These are phyloP conservation scores for Ephemerocybe angulata DNA, from an alignment of 768 basidiomycete genomes.

Conservation along the genomic window DNA sequence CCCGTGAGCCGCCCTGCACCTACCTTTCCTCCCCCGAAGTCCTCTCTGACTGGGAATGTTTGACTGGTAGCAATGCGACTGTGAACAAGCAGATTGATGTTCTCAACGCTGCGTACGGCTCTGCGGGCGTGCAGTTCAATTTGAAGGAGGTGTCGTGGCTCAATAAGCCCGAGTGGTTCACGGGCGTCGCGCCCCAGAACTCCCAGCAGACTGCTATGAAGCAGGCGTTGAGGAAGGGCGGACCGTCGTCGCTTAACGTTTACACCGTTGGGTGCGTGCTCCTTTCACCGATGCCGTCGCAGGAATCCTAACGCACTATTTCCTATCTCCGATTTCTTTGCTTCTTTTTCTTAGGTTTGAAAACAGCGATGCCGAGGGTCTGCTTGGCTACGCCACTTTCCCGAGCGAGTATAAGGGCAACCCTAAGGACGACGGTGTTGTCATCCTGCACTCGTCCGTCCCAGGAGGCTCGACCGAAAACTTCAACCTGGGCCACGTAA, in stretches of 20 bases:
- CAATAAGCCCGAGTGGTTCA: slow-evolving; percentile 13
- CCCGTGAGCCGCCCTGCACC: slow-evolving; percentile 38
- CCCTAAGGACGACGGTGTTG: slow-evolving; percentile 38
- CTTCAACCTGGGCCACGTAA: slow-evolving; percentile 35
- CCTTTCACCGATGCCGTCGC: neutral
- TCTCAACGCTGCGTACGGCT: slow-evolving; percentile 10
- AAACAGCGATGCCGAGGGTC: slow-evolving; percentile 24
- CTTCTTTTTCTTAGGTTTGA: slow-evolving; percentile 26
- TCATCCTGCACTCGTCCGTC: slow-evolving; percentile 25
- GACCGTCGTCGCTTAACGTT: slow-evolving; percentile 34
- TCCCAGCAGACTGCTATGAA: slow-evolving; percentile 37
- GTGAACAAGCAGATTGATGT: slow-evolving; percentile 14
- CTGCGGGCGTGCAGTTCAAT: slow-evolving; percentile 13
- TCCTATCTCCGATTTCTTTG: no score
- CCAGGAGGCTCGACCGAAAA: slow-evolving; percentile 30
- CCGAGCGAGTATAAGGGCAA: slow-evolving; percentile 28
- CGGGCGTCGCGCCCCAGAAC: slow-evolving; percentile 11
- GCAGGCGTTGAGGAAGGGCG: slow-evolving; percentile 32
- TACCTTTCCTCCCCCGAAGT: no score
- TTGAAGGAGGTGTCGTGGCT: slow-evolving; percentile 9
- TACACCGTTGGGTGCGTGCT: slow-evolving; percentile 37
- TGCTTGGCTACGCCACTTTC: slow-evolving; percentile 45
- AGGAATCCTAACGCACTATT: neutral
- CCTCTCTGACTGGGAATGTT: slow-evolving; percentile 14
- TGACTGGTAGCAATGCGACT: slow-evolving; percentile 5